Conservation (phyloP, 2,329 filamentous ascomycete species). For the Botrytis pseudocinerea region DNA sequence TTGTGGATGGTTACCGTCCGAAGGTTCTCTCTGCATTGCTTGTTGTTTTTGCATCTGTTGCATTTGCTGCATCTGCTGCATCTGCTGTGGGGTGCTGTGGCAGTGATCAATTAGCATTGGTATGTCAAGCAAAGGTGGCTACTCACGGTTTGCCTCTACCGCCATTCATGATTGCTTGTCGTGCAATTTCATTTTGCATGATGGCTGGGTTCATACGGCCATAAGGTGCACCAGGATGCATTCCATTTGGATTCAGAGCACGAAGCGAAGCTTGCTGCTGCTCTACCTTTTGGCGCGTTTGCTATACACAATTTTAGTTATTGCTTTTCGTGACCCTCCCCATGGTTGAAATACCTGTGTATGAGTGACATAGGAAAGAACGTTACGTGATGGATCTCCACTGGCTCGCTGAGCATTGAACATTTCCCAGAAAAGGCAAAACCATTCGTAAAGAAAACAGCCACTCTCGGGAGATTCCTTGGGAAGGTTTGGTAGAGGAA, state of each 20-base stretch:
- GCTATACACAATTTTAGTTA: slow-evolving; percentile 50
- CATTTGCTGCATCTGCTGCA: slow-evolving; percentile 69
- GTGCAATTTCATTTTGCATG: slow-evolving; percentile 60
- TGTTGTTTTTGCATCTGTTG: slow-evolving; percentile 75
- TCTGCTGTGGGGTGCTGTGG: slow-evolving; percentile 48
- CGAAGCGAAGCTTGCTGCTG: slow-evolving; percentile 77
- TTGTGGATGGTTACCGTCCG: slow-evolving; percentile 69
- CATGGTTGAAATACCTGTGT: slow-evolving; percentile 67
- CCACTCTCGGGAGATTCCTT: slow-evolving; percentile 61
- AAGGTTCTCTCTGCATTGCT: slow-evolving; percentile 85
- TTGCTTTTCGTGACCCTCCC: slow-evolving; percentile 18
- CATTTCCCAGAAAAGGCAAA: slow-evolving; percentile 96
- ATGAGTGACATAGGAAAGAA: slow-evolving; percentile 76
- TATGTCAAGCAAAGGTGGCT: not conserved
- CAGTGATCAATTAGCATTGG: not conserved
- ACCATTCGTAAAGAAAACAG: slow-evolving; percentile 97
- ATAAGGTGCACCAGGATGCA: slow-evolving; percentile 58
- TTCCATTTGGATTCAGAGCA: slow-evolving; percentile 54
- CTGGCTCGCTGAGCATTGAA: slow-evolving; percentile 78
- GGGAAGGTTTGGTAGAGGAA: slow-evolving; percentile 73
- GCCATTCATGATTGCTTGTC: slow-evolving; percentile 77
- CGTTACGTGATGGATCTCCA: slow-evolving; percentile 59
- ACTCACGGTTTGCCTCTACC: slow-evolving; percentile 61
- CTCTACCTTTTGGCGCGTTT: slow-evolving; percentile 72
- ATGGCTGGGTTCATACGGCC: slow-evolving; percentile 59